Conservation (phyloP, 768 basidiomycete species). For the Pulveroboletus sp. region DNA sequence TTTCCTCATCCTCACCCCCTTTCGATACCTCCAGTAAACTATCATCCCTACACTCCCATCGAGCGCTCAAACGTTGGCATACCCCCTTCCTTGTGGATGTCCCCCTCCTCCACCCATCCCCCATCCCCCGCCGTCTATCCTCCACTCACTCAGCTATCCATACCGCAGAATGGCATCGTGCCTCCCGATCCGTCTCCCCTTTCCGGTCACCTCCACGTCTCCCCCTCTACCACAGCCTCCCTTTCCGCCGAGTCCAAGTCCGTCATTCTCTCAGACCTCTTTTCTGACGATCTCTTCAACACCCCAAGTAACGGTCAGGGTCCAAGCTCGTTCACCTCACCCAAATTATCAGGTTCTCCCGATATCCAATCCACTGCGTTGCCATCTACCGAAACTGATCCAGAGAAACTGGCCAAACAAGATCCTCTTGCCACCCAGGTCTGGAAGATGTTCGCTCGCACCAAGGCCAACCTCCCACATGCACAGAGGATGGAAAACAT, state of each 20-base stretch:
- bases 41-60: conserved; percentile 29
- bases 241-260: conserved; percentile 52
- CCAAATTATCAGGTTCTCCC: conserved; percentile 63
- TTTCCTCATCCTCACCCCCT: conserved; percentile 18
- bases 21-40: conserved; percentile 18
- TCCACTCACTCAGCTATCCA: conserved; percentile 36
- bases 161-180: conserved; percentile 30
- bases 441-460: conserved; percentile 94
- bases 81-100: conserved; percentile 84
- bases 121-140: conserved; percentile 39
- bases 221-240: conserved; percentile 43
- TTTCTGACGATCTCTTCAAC: conserved; percentile 63
- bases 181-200: conserved; percentile 31
- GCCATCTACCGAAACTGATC: conserved; percentile 45
- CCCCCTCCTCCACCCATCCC: conserved; percentile 51
- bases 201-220: conserved; percentile 32
- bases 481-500: conserved; percentile 97
- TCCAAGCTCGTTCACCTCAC: conserved; percentile 59
- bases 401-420: conserved; percentile 66
- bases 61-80: conserved; percentile 53
- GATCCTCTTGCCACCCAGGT: conserved; percentile 94
- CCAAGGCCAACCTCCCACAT: conserved; percentile 85
- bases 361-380: conserved; percentile 47
- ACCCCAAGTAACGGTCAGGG: conserved; percentile 25
- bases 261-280: conserved; percentile 62